phyloP scores from a whole-genome alignment of 768 basidiomycete genomes.

The Sutorius australiensis region DNA sequence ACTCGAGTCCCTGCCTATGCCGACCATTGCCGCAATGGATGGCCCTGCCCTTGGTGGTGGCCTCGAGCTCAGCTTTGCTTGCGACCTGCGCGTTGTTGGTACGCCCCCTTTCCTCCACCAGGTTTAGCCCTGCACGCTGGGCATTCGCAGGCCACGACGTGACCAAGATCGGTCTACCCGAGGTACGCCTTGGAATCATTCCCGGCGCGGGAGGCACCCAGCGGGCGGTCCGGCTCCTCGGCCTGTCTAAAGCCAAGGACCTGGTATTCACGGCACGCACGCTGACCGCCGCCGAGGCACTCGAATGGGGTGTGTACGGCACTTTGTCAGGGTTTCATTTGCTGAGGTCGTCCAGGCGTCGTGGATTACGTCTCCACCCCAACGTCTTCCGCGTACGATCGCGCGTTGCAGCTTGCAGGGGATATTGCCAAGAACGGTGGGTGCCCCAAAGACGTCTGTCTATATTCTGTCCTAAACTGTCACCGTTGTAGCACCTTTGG shows the following conservation, averaged over 20 bases:
- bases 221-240: conserved; percentile 71
- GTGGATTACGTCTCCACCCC: conserved; percentile 74
- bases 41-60: conserved; percentile 94
- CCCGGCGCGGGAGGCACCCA: conserved; percentile 92
- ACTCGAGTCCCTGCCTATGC: conserved; percentile 81
- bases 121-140: not conserved
- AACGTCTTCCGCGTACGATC: conserved; percentile 60
- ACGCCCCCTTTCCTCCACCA: conserved; percentile 18
- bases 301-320: conserved; percentile 56
- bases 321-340: not conserved
- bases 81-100: conserved; percentile 90
- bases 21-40: conserved; percentile 90
- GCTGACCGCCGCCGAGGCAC: conserved; percentile 63
- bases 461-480: not conserved
- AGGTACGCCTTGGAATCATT: conserved; percentile 76
- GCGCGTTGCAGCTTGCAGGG: conserved; percentile 65
- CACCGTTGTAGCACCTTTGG: conserved; percentile 63
- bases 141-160: conserved; percentile 51
- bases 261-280: conserved; percentile 79
- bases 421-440: conserved; percentile 65
- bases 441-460: conserved; percentile 8
- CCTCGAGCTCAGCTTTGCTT: conserved; percentile 80
- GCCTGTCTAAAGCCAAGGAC: conserved; percentile 78
- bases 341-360: conserved; percentile 50
- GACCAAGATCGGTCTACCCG: conserved; percentile 85